A percentile compares a stretch with the other conserved stretches of the same genome.
Conservation (phyloP, 2,329 filamentous ascomycete genomes). For the Zymoseptoria tritici region DNA sequence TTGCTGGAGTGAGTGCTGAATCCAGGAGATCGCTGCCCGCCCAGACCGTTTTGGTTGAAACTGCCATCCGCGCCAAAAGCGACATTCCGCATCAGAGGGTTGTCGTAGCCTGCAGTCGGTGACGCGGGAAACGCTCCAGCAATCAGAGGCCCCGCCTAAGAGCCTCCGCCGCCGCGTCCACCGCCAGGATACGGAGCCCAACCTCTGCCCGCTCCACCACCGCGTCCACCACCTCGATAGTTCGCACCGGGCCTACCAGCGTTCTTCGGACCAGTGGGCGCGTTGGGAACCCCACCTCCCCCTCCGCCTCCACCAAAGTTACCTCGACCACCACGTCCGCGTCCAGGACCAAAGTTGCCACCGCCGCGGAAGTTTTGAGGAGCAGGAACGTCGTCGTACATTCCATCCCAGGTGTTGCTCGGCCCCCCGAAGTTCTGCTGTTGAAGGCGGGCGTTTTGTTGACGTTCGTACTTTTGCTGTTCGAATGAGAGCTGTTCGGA, state of each 20-base stretch:
- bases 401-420: constrained; percentile 78
- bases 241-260: constrained; percentile 85
- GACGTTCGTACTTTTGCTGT: constrained; percentile 71
- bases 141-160: neutral
- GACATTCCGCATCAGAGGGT: neutral
- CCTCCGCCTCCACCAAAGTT: neutral
- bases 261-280: constrained; percentile 93
- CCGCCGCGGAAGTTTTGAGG: constrained; percentile 52
- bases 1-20: neutral
- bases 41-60: neutral
- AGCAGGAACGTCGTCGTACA: constrained; percentile 94
- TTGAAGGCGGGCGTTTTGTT: constrained; percentile 50
- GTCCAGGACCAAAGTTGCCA: constrained; percentile 41
- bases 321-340: constrained; percentile 35
- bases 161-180: neutral
- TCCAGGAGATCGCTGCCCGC: neutral
- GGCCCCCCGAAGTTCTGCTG: constrained; percentile 32
- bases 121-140: neutral
- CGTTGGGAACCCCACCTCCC: constrained; percentile 48
- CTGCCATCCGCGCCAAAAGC: neutral
- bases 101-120: neutral
- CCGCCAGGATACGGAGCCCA: constrained; percentile 6
- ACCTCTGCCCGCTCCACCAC: constrained; percentile 37
- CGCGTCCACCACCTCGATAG: constrained; percentile 82
- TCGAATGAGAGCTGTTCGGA: constrained; percentile 69